Conservation (phyloP, 345 rosid species). For the Jatropha curcas region DNA sequence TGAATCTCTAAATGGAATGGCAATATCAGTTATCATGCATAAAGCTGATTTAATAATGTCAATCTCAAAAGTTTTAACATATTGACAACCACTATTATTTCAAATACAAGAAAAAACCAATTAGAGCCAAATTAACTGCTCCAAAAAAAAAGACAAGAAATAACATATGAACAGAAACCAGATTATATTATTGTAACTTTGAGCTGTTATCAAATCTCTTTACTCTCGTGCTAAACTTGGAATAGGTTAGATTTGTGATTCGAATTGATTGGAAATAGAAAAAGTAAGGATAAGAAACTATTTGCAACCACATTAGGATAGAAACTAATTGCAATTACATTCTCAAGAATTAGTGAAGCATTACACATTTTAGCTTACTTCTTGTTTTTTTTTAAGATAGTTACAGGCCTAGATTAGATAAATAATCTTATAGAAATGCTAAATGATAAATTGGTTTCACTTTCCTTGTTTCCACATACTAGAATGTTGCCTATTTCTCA, state of each 20-base stretch:
- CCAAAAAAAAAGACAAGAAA: too few species aligned
- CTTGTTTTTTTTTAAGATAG: too few species aligned
- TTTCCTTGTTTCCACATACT: not conserved
- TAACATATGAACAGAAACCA: too few species aligned
- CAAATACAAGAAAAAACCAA: not conserved
- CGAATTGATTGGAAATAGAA: too few species aligned
- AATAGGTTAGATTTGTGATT: not conserved
- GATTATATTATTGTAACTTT: not conserved
- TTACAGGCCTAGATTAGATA: too few species aligned
- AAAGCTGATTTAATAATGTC: not conserved
- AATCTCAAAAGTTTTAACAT: not conserved
- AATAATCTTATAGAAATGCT: too few species aligned
- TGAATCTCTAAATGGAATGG: conserved; percentile 7
- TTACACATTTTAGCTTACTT: not conserved
- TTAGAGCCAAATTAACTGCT: too few species aligned
- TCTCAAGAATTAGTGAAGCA: too few species aligned
- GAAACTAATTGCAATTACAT: too few species aligned
- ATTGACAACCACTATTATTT: not conserved
- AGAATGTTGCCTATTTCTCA: not conserved
- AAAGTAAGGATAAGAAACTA: not conserved
- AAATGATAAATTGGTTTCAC: too few species aligned
- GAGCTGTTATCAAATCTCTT: too few species aligned
- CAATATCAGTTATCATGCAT: not conserved
- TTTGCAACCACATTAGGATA: too few species aligned
- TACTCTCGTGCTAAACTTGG: not conserved